Evolutionary conservation across 2,329 filamentous ascomycete species (phyloP), one percentile per base, ranked within the genome.

Genomic region (Tolypocladium sp.): DNA sequence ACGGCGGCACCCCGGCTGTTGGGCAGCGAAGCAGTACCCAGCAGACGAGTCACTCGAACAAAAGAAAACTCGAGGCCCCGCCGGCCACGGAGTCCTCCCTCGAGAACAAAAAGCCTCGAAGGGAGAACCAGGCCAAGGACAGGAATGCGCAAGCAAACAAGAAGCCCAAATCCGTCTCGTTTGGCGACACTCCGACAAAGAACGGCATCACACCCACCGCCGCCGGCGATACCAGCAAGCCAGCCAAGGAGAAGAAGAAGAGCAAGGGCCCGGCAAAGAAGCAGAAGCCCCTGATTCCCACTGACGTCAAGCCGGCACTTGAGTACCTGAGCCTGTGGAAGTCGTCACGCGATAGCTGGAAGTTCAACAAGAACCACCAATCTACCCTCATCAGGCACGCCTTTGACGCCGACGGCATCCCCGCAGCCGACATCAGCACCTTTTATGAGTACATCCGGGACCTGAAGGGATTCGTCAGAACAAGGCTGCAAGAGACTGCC

Each of bases 361-460:
- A 96, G 73, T 97, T 97, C 79, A 96, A 95, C 78, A 97, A 97
- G 77, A 92, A 91, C 66, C 86, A 91, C 69, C 92, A 97, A 73
- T 90, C 87, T 58, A 85, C 90, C 65, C 79, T 97, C 15, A 83
- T 97, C 69, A 93, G 94, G 72, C 86, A 95, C 76, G 76, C 89
- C 53, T 90, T 95, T 70, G 86, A 90, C 65, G 76, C 85, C 63
- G 83, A 86, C 66, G 82, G 83, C 62, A 83, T 97, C 51, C 90
- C 92, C 0, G 76, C 86, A 20, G 76, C 82, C 60, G 84, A 93
- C 73, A 86, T 90, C 60, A 75, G 82, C 54, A 79, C 85, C 27
- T 84, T 97, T 49, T 84, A 88, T 69, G 80, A 84, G 57, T 97
- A 97, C 75, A 84, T 97, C 63, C 79, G 82, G 60, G 91, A 91